A percentile compares a stretch with the other conserved stretches of the same genome.
Evolutionary conservation across 2,329 filamentous ascomycete genomes (phyloP).

Genomic region (Trichoderma hamatum): DNA sequence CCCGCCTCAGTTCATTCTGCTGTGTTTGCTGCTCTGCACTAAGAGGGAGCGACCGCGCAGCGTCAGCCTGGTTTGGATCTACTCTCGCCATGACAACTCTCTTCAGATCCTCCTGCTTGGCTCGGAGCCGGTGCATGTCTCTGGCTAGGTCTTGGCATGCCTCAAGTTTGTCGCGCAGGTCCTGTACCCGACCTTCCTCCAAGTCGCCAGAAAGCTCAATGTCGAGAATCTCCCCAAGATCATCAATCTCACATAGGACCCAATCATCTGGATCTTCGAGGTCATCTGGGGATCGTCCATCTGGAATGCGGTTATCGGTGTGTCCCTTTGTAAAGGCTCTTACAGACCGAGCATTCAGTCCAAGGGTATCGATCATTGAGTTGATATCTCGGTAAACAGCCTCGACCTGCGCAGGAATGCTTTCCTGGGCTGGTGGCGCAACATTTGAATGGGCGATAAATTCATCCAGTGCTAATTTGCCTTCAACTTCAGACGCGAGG

Average conservation of each 20-base stretch:
- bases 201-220: conserved; percentile 66
- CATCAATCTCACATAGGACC: conserved; percentile 74
- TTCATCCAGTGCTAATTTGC: conserved; percentile 65
- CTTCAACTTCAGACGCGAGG: conserved; percentile 61
- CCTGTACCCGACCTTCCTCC: conserved; percentile 67
- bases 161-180: conserved; percentile 69
- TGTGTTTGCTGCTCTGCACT: conserved; percentile 81
- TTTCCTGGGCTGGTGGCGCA: conserved; percentile 56
- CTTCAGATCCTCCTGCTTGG: conserved; percentile 76
- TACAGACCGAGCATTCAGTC: conserved; percentile 76
- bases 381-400: conserved; percentile 79
- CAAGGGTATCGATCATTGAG: conserved; percentile 91
- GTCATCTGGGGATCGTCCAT: conserved; percentile 64
- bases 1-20: conserved; percentile 78
- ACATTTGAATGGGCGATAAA: conserved; percentile 67
- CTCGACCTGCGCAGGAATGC: conserved; percentile 65
- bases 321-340: conserved; percentile 70
- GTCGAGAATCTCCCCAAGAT: conserved; percentile 66
- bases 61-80: conserved; percentile 68
- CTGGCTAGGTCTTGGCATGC: conserved; percentile 68
- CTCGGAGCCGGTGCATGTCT: conserved; percentile 71
- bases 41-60: conserved; percentile 71
- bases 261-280: conserved; percentile 71
- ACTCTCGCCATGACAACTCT: conserved; percentile 71
- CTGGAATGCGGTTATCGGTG: conserved; percentile 54